A percentile compares a stretch with the other conserved stretches of the same genome.
Evolutionary conservation across 2,329 filamentous ascomycete genomes (phyloP).

Genomic region (Xylariales sp.): DNA sequence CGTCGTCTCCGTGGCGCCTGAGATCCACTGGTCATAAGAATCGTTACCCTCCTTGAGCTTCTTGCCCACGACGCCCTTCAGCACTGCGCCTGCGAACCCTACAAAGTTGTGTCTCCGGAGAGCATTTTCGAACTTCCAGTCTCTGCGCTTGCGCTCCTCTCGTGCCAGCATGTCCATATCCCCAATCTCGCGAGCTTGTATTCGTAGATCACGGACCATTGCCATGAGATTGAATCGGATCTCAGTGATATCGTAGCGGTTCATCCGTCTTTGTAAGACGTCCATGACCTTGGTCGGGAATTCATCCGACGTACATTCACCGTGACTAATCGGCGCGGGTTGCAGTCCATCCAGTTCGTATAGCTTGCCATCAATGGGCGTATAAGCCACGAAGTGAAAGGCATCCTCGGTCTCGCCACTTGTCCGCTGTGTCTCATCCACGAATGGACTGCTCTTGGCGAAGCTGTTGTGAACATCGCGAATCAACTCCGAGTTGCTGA

Average conservation of each 20-base stretch:
- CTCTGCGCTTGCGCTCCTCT: conserved; percentile 77
- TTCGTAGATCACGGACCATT: conserved; percentile 78
- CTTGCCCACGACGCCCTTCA: conserved; percentile 75
- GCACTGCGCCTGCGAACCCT: conserved; percentile 83
- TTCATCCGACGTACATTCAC: conserved; percentile 60
- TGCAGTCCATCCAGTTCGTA: conserved; percentile 97
- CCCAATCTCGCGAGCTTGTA: conserved; percentile 73
- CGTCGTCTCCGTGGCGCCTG: conserved; percentile 58
- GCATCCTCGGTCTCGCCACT: conserved; percentile 78
- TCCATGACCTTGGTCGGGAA: conserved; percentile 80
- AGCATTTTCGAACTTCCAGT: conserved; percentile 94
- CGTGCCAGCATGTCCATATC: conserved; percentile 72
- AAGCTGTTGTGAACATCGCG: conserved; percentile 86
- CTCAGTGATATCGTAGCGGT: conserved; percentile 78
- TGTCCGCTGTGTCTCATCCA: conserved; percentile 77
- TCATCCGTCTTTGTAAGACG: conserved; percentile 81
- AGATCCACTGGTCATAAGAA: conserved; percentile 69
- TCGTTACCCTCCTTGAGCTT: conserved; percentile 65
- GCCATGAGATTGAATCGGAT: conserved; percentile 95
- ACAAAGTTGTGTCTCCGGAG: conserved; percentile 92
- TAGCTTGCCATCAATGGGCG: conserved; percentile 68
- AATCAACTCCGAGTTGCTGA: conserved; percentile 63
- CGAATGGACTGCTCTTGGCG: conserved; percentile 81
- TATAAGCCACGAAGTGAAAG: conserved; percentile 98
- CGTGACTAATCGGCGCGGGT: conserved; percentile 86